Evolutionary conservation across 2,329 filamentous ascomycete species (phyloP), one percentile per base, ranked within the genome.

Genomic region (Phialophora expanda): DNA sequence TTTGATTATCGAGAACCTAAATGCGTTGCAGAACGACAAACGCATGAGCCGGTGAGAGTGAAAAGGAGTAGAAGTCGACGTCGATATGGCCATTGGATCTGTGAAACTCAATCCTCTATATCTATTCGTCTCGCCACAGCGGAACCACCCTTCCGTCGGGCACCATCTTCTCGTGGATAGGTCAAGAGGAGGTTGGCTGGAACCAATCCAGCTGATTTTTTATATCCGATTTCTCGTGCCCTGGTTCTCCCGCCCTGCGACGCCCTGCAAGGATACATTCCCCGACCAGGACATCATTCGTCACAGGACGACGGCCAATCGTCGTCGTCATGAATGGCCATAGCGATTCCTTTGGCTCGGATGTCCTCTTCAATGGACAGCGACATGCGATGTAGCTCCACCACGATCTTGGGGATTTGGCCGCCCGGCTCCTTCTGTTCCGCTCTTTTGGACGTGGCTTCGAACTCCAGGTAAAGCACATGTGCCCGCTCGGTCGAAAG

Each of bases 361-460:
- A 44, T 44, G 2, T 44, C 38, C 14, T 44, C 38, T 5, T 44
- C 38, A n/a, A 44, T n/a, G 17, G 38, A 44, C 6, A 44, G 14
- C 38, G 17, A 44, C 17, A 44, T 17, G 2, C 17, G 38, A 44
- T 20, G 17, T 26, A 53, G 20, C 48, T 53, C 26, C 11, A 53
- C 48, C 22, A 53, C 26, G 20, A 53, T 28, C 48, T 53, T 53
- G 14, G 48, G 48, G 26, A 53, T 28, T 53, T 53, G 26, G 26
- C 48, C 48, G 48, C 48, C 26, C 26, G 26, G 48, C 38, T 44
- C 38, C 38, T 44, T 44, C 6, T 24, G 48, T 24, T 24, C 26
- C 4, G 48, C 48, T 26, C 48, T 53, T 8, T 28, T 53, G 20
- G 26, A 53, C 48, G 48, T 28, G 48, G 26, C 48, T 53, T 53